Percentiles rank a stretch among this genome's conserved stretches.
Evolutionary conservation across 2,329 filamentous ascomycete species (phyloP).

Genomic region (Akanthomyces lecanii): DNA sequence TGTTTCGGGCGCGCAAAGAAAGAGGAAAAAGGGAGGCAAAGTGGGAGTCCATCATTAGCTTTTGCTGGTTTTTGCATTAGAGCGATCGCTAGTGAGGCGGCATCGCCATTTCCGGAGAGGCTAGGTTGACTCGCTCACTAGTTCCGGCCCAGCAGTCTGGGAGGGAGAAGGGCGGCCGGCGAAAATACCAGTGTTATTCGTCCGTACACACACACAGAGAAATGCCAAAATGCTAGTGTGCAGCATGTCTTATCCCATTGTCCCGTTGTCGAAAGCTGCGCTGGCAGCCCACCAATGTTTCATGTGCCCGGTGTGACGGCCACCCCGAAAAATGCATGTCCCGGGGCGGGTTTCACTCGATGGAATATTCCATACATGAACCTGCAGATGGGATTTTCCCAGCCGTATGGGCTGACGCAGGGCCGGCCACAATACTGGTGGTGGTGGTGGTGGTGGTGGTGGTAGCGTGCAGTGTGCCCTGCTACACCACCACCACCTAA

Average conservation of each 20-base stretch:
- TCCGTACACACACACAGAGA: neutral
- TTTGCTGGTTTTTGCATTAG: neutral
- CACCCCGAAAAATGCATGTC: neutral
- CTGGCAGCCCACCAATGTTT: neutral
- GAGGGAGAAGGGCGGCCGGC: neutral
- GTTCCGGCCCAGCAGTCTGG: neutral
- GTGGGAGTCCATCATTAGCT: neutral
- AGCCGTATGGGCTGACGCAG: neutral
- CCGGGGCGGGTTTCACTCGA: neutral
- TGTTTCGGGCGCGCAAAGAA: neutral
- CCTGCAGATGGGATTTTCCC: neutral
- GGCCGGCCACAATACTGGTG: neutral
- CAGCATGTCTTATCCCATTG: neutral
- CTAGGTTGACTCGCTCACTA: conserved; percentile 3
- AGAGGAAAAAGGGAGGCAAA: neutral
- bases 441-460: neutral
- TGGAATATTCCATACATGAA: conserved; percentile 5
- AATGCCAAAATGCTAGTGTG: neutral
- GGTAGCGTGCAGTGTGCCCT: no score
- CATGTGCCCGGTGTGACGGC: neutral
- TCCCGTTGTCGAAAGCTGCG: neutral
- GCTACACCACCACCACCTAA: no score
- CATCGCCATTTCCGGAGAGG: neutral
- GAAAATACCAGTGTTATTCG: neutral
- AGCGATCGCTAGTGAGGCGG: neutral